Evolutionary conservation across 169 alveolate genomes (phyloP), one percentile per base, ranked within the genome.

Genomic region (Theileria equi): DNA sequence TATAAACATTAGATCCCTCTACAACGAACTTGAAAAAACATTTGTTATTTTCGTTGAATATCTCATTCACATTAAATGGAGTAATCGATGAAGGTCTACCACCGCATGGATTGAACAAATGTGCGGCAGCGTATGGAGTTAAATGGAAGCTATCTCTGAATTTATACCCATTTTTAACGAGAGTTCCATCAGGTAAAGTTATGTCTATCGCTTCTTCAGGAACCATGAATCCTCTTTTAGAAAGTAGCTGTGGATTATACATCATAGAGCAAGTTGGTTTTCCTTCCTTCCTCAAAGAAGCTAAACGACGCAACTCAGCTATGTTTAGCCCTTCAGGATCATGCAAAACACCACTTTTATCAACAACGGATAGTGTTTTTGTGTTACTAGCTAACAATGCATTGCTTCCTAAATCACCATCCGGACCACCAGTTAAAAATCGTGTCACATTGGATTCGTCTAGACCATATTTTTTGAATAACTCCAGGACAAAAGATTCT

Each of bases 401-500:
- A 64, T 91, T 91, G 64, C 91, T 74, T 17, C 96, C 96, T 53
- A 91, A 59, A 59, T 91, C 96, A 0, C 96, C 96, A 69, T 91
- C 96, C 0, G 96, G 96, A 4, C 96, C 96, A 0, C 96, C 96
- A 0, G 91, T 89, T 35, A 86, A 77, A 32, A 90, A 83, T 47
- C 92, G 74, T 11, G 93, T 86, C 57, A 89, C 90, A 21, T 66
- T 48, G 53, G 77, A 84, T 60, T 89, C 94, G 31, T 82, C 64
- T 38, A 88, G 26, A 35, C 68, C 76, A 55, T 48, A 63, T 71
- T 81, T 82, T 44, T 81, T 68, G 41, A 88, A 70, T 19, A 90
- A 38, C 19, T 76, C 85, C 26, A 68, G 72, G 32, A 82, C 74
- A 63, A 53, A 80, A 2, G 90, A 73, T 43, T 78, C 89, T 25